Evolutionary conservation across 2,329 filamentous ascomycete species (phyloP).

Genomic region (Xylariaceae sp.): DNA sequence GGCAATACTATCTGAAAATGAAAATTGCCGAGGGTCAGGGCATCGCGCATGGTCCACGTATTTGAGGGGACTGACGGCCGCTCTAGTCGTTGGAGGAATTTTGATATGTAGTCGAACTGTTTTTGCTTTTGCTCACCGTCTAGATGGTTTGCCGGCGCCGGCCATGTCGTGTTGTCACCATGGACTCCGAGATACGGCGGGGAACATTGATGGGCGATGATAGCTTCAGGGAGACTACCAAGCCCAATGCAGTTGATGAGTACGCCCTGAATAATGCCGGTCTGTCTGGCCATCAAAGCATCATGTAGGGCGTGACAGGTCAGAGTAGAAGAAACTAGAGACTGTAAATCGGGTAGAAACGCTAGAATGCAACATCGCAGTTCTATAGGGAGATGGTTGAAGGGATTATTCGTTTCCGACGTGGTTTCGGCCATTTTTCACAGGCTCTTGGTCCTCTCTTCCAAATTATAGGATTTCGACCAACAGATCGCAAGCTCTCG

Average conservation of each 20-base stretch:
- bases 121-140: too few relatives aligned
- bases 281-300: not conserved
- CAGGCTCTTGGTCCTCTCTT: too few relatives aligned
- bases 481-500: too few relatives aligned
- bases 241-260: conserved; percentile 1
- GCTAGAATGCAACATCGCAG: not conserved
- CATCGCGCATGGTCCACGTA: not conserved
- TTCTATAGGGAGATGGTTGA: not conserved
- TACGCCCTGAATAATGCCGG: not conserved
- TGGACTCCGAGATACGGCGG: not conserved
- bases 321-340: not conserved
- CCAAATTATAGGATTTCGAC: too few relatives aligned
- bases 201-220: not conserved
- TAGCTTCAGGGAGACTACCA: not conserved
- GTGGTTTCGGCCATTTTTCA: not conserved
- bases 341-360: not conserved
- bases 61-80: not conserved
- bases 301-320: not conserved
- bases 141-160: too few relatives aligned
- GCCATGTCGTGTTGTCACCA: not conserved
- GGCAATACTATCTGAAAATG: not conserved
- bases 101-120: too few relatives aligned
- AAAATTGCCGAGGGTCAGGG: not conserved
- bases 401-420: not conserved
- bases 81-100: not conserved